phyloP scores from a whole-genome alignment of 176 grass and related monocot genomes.

The Metroxylon sagu region DNA sequence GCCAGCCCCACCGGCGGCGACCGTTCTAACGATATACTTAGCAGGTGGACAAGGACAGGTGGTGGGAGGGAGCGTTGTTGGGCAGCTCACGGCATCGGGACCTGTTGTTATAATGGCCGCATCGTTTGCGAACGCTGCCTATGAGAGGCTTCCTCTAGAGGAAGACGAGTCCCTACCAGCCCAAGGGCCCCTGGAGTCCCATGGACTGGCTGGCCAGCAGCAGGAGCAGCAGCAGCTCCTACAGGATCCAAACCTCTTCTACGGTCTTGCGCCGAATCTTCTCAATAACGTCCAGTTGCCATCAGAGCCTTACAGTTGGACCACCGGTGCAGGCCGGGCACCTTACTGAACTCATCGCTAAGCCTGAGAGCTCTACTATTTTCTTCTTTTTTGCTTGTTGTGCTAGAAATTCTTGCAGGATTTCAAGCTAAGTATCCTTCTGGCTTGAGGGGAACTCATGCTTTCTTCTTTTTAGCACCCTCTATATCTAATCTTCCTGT shows the following conservation, averaged over 20 bases:
- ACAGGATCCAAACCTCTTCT: not conserved
- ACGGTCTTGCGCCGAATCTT: not conserved
- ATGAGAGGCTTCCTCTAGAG: slow-evolving; percentile 1
- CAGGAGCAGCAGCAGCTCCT: not conserved
- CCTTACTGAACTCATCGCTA: not conserved
- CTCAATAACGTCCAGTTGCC: not conserved
- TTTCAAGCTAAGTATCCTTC: too few species aligned
- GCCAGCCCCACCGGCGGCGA: not conserved
- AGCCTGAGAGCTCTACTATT: too few species aligned
- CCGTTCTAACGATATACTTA: not conserved
- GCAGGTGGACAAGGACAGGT: not conserved
- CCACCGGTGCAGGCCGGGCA: not conserved
- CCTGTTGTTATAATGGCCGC: slow-evolving; percentile 7
- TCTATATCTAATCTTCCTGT: too few species aligned
- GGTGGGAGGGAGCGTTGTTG: slow-evolving; percentile 2
- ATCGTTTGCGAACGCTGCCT: slow-evolving; percentile 3
- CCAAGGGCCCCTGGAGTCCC: not conserved
- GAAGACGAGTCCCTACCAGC: not conserved
- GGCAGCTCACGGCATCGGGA: not conserved
- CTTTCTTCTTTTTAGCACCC: too few species aligned
- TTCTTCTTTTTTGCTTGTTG: too few species aligned
- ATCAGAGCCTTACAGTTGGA: not conserved
- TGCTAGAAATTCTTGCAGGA: too few species aligned
- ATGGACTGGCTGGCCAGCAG: not conserved
- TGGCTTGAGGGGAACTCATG: too few species aligned